Conservation (phyloP, 202 grass and related monocot species). For the Schoenoplectus triqueter region DNA sequence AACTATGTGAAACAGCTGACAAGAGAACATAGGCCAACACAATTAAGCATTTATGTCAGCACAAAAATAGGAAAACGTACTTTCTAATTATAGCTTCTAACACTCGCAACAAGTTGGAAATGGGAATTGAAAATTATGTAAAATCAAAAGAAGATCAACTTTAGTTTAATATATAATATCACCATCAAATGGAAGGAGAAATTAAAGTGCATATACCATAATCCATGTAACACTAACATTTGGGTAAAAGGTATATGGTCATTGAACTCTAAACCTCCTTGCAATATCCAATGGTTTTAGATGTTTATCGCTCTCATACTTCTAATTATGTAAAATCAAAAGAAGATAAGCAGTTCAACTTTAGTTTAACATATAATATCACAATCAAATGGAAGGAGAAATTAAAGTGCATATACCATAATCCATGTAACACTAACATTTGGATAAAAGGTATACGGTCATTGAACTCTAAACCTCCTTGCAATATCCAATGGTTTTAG, state of each 20-base stretch:
- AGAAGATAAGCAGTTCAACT: background rate
- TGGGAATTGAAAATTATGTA: background rate
- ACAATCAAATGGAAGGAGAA: background rate
- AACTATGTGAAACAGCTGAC: background rate
- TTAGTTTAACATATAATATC: background rate
- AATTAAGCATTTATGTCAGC: background rate
- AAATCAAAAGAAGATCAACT: background rate
- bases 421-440: background rate
- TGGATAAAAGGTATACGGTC: background rate
- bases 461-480: background rate
- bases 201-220: background rate
- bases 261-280: background rate
- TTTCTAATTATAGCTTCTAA: background rate
- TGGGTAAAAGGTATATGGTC: background rate
- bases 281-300: background rate
- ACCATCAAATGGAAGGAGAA: background rate
- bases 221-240: background rate
- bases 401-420: background rate
- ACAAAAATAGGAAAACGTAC: background rate
- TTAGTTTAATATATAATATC: background rate
- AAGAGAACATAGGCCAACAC: background rate
- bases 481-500: background rate
- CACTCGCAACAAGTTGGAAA: background rate
- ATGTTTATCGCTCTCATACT: background rate
- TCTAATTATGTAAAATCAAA: slow-evolving; percentile 6